Evolutionary conservation across 2,329 filamentous ascomycete species (phyloP).

Genomic region (Chaetomiaceae sp.): DNA sequence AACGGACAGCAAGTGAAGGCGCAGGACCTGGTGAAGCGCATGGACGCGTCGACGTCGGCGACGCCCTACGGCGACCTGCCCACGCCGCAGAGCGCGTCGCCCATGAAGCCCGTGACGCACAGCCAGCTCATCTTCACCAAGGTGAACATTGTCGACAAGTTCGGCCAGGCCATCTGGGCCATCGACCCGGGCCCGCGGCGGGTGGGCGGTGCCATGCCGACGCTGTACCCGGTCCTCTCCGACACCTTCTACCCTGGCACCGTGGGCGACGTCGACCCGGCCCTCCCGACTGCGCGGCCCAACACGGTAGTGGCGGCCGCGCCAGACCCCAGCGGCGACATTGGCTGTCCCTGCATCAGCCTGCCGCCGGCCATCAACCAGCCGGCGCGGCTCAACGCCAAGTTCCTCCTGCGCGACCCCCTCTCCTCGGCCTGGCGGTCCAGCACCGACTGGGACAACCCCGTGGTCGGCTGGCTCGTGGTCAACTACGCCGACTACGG

Average conservation of each 20-base stretch:
- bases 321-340: too few relatives aligned
- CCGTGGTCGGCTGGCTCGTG: constrained; percentile 39
- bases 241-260: too few relatives aligned
- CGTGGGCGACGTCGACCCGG: too few relatives aligned
- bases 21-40: constrained; percentile 22
- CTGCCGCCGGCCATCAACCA: constrained; percentile 39
- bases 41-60: too few relatives aligned
- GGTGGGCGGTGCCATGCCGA: too few relatives aligned
- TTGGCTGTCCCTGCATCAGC: too few relatives aligned
- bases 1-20: too few relatives aligned
- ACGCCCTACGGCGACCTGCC: too few relatives aligned
- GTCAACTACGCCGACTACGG: constrained; percentile 36
- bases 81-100: constrained; percentile 33
- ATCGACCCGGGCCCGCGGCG: constrained; percentile 27
- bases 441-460: constrained; percentile 33
- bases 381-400: constrained; percentile 30
- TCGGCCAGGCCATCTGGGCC: constrained; percentile 36
- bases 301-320: constrained; percentile 18
- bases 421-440: constrained; percentile 19
- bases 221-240: too few relatives aligned
- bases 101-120: constrained; percentile 43
- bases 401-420: constrained; percentile 25
- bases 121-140: constrained; percentile 42
- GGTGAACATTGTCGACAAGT: constrained; percentile 45
- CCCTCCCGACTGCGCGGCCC: too few relatives aligned